A percentile compares a stretch with the other conserved stretches of the same genome.
These are phyloP conservation scores for Tubosaeta sp. DNA, from an alignment of 768 basidiomycete genomes.

Conservation along the genomic window DNA sequence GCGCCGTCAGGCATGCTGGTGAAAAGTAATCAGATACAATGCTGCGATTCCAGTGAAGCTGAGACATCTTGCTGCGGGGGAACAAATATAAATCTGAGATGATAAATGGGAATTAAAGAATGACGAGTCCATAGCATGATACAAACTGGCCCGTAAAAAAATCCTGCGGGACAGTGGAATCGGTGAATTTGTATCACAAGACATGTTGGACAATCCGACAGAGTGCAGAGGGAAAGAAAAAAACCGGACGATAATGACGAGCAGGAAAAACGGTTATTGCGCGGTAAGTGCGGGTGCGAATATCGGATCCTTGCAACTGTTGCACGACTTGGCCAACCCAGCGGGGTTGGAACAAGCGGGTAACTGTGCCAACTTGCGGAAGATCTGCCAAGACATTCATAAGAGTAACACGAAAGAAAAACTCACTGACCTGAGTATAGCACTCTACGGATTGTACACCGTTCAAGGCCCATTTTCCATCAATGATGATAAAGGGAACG, in stretches of 20 bases:
- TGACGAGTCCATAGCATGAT: constrained; percentile 10
- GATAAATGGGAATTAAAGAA: constrained; percentile 11
- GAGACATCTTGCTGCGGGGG: constrained; percentile 7
- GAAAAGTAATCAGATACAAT: not conserved
- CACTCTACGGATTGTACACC: constrained; percentile 42
- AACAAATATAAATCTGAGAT: constrained; percentile 6
- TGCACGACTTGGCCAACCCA: constrained; percentile 13
- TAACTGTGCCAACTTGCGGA: constrained; percentile 29
- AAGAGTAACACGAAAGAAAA: not conserved
- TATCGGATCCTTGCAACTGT: constrained; percentile 19
- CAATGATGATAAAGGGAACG: constrained; percentile 49
- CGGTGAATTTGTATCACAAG: constrained; percentile 11
- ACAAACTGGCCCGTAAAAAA: constrained; percentile 7
- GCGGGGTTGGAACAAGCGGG: constrained; percentile 1
- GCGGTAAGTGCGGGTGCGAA: constrained; percentile 15
- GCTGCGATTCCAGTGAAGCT: not conserved
- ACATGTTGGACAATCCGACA: constrained; percentile 15
- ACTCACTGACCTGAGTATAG: constrained; percentile 34
- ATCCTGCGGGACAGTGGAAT: constrained; percentile 17
- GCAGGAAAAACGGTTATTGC: constrained; percentile 16
- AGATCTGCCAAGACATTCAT: constrained; percentile 20
- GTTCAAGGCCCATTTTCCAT: constrained; percentile 41
- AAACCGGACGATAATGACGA: not conserved
- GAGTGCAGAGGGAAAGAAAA: constrained; percentile 1
- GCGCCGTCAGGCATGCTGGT: not conserved